Evolutionary conservation across 306 rosid genomes (phyloP), one percentile per base, ranked within the genome.

Genomic region (Citrullus colocynthis): DNA sequence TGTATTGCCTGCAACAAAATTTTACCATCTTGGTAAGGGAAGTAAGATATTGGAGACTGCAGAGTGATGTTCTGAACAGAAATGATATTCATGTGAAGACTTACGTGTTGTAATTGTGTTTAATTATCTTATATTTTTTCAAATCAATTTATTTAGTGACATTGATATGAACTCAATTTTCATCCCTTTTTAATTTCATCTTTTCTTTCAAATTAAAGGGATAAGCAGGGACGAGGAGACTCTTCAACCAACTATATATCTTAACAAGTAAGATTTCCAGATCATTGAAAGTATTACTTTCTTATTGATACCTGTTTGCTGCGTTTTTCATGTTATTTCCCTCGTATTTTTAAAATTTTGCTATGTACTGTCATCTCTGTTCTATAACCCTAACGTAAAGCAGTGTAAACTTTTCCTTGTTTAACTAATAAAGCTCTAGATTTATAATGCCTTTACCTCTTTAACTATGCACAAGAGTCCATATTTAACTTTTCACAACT

Each of bases 221-320:
- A 21, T 92, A 42, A 84, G 84, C 87, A 86, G 97, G 85, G 82
- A 95, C 4, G 98, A 92, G 86, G 91, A 90, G 86, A 95, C 97
- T 70, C 98, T 95, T 82, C 91, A 83, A 76, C 97, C 97, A 55
- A 74, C 89, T 28, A 4, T 95, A 82, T 95, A 95, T 76, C 88
- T 95, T 71, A 95, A 95, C 90, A 95, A 95, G 97, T 90, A 90
- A 86, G 96, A 32, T 48, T 51, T 65, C 55, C 75, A 32, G 51
- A 34, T 61, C 63, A 34, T 36, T 9, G 28, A 65, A 54, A 8
- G 51, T 44, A 3, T 34, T 7, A 49, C 37, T 75, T 6, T 55
- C 37, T 17, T 39, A n/a, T 4, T 71, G 52, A 14, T 34, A 39
- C 52, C 54, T 71, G 39, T 51, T 24, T 45, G 41, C 7, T 32